phyloP scores from a whole-genome alignment of 2,329 filamentous ascomycete genomes.

The Epichloe hybrida region DNA sequence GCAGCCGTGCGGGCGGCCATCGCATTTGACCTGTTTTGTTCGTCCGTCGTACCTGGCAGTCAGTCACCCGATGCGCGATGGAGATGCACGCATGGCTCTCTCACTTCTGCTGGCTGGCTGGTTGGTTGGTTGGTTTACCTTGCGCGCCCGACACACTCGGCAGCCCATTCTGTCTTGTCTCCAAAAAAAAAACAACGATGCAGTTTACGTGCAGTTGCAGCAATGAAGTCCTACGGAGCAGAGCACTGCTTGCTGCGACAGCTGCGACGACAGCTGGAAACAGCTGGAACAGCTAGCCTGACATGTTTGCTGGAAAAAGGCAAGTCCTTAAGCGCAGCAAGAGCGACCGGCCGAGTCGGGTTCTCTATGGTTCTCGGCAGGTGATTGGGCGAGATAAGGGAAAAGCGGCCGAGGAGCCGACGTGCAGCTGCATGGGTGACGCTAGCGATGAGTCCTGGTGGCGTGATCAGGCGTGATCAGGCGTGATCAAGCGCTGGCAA shows the following conservation, averaged over 20 bases:
- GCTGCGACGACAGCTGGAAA: too few relatives aligned
- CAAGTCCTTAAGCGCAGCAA: not conserved
- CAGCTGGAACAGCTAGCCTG: not conserved
- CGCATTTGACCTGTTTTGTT: slow-evolving; percentile 24
- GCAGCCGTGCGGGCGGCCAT: slow-evolving; percentile 27
- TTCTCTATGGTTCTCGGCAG: not conserved
- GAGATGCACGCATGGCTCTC: not conserved
- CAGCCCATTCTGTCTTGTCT: slow-evolving; percentile 21
- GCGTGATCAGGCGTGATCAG: slow-evolving; percentile 2
- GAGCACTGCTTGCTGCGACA: too few relatives aligned
- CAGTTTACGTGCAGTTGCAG: not conserved
- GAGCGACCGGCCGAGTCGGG: slow-evolving; percentile 3
- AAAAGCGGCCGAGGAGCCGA: not conserved
- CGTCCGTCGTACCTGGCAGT: too few relatives aligned
- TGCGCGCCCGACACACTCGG: slow-evolving; percentile 27
- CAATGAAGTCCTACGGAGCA: too few relatives aligned
- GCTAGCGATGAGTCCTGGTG: slow-evolving; percentile 4
- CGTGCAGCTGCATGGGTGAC: too few relatives aligned
- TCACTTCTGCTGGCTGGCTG: too few relatives aligned
- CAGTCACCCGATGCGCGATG: too few relatives aligned
- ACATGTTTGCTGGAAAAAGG: not conserved
- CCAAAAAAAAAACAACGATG: not conserved
- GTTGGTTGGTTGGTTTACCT: slow-evolving; percentile 13
- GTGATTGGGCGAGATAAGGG: slow-evolving; percentile 1
- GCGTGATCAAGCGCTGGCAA: not conserved